Base-by-base conservation (phyloP, 768 basidiomycete genomes). In the Naganishia vishniacii region DNA sequence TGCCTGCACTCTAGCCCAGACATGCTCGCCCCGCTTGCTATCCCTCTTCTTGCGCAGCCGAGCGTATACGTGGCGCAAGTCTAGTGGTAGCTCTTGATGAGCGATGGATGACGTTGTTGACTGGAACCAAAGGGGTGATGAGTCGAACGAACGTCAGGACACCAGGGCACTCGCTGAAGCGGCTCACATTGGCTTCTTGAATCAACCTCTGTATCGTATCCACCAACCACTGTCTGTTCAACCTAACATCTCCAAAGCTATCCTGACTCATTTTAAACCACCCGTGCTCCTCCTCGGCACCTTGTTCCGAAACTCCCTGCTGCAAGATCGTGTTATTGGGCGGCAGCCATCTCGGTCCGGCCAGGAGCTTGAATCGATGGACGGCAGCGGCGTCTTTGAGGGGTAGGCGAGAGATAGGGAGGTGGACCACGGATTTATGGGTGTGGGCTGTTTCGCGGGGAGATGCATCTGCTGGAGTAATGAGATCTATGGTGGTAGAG, bases 171-270 rank as follows among this genome's bases (percentile, higher is more conserved):
- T 48, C n/a, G 56, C 25, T 7, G 15, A 25, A 41, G 62, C 25
- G 7, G 37, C 90, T 70, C 73, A 95, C 94, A 75, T 92, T 91
- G 11, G 92, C 89, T 71, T 86, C 86, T n/a, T 77, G 78, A 66
- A 97, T 75, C 45, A 99, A 78, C 69, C 82, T 79, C 72, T 92
- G 88, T 61, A 99, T 77, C 16, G 84, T 82, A 73, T 98, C 93
- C 68, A 87, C 88, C 42, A 88, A 89, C 88, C 91, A 94, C 77
- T 93, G 94, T 71, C 94, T 80, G 77, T 99, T 99, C 88, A 89
- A 87, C 28, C 84, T 81, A 1, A 86, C 83, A 68, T 84, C 81
- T 7, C 86, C 85, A 77, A 91, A 94, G 76, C 88, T 84, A 71
- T 97, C 93, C 73, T 89, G 91, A 0, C 88, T 83, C 66, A 98